Conservation (phyloP, 192 early-diverging fungal species). For the Linnemannia schmuckeri region DNA sequence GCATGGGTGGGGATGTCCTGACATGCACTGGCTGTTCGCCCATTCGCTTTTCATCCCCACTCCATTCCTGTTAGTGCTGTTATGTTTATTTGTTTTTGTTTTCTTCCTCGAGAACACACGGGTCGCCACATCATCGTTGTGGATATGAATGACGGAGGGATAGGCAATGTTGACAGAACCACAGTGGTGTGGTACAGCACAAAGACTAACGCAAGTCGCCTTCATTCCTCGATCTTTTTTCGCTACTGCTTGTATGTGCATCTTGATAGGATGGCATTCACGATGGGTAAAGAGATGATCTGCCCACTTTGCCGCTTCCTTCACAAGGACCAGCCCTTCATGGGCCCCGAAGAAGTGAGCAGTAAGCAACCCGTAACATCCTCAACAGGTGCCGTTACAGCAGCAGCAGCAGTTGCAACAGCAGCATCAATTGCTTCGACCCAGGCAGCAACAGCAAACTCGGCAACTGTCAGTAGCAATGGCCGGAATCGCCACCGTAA, state of each 20-base stretch:
- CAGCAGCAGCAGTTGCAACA: neutral
- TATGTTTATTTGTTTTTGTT: neutral
- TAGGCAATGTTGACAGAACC: neutral
- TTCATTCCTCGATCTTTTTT: conserved; percentile 10
- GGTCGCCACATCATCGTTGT: neutral
- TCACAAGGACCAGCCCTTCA: conserved; percentile 55
- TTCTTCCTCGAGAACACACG: neutral
- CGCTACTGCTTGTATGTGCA: neutral
- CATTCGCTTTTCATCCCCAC: neutral
- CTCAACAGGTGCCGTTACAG: neutral
- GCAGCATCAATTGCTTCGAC: neutral
- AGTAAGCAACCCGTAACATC: neutral
- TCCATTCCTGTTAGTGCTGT: neutral
- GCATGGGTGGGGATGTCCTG: neutral
- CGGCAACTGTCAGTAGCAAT: neutral
- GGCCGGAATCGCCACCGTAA: conserved; percentile 27
- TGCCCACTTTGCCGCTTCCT: conserved; percentile 51
- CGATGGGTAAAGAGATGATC: conserved; percentile 54
- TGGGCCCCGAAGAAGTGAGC: conserved; percentile 27
- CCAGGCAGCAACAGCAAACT: conserved; percentile 12
- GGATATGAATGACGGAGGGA: neutral
- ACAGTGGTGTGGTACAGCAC: neutral
- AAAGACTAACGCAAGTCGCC: neutral
- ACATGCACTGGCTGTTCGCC: neutral
- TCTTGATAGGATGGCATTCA: conserved; percentile 39